Evolutionary conservation across 1,284 basidiomycete genomes (phyloP).

Genomic region (Fomitopsis betulina): DNA sequence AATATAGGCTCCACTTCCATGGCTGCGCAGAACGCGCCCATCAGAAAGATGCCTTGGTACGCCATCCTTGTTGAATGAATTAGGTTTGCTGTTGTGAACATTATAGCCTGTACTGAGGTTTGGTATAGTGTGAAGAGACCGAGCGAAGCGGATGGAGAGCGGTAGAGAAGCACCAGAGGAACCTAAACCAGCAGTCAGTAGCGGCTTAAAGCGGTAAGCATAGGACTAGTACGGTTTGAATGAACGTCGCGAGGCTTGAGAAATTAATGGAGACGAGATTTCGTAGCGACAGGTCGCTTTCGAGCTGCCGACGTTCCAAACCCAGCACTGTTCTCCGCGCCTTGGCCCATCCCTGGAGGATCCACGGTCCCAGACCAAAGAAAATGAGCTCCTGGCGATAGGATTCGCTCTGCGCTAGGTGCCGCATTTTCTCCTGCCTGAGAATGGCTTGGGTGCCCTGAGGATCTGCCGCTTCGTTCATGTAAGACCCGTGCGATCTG

Average conservation of each 20-base stretch:
- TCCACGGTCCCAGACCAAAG: conserved; percentile 80
- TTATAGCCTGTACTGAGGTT: conserved; percentile 65
- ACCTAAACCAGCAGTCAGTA: conserved; percentile 38
- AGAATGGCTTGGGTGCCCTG: conserved; percentile 58
- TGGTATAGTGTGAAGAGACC: conserved; percentile 77
- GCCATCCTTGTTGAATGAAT: conserved; percentile 60
- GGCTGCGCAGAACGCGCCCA: conserved; percentile 77
- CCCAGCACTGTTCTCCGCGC: conserved; percentile 55
- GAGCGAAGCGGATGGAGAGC: conserved; percentile 66
- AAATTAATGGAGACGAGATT: conserved; percentile 51
- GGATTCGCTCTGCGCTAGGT: conserved; percentile 61
- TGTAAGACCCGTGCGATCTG: conserved; percentile 32
- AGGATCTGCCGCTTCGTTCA: conserved; percentile 42
- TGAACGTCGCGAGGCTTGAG: conserved; percentile 54
- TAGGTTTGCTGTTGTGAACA: conserved; percentile 58
- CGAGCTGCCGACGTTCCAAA: conserved; percentile 38
- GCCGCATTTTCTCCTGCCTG: conserved; percentile 68
- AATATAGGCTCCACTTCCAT: conserved; percentile 64
- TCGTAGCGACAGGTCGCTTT: conserved; percentile 22
- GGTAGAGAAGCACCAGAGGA: conserved; percentile 65
- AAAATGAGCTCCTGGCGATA: conserved; percentile 74
- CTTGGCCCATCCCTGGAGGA: conserved; percentile 67
- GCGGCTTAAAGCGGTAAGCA: not conserved
- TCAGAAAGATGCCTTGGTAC: conserved; percentile 76
- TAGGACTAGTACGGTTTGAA: conserved; percentile 58